Evolutionary conservation across 352 stramenopile genomes (phyloP).

Genomic region (Thraustotheca clavata): DNA sequence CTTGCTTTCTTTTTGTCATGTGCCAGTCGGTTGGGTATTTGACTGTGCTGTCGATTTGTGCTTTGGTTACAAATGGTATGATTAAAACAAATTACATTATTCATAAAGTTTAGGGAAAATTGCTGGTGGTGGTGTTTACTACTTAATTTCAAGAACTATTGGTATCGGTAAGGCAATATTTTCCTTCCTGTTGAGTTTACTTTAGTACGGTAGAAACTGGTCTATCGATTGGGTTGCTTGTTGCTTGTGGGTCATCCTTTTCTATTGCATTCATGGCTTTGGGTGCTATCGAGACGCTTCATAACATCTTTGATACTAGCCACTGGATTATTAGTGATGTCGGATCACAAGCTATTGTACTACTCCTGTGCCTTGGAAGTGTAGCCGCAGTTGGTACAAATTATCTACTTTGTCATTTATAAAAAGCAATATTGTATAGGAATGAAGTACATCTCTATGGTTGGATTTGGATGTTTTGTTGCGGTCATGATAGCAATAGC

Average conservation of each 20-base stretch:
- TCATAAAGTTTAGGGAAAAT: conserved; percentile 22
- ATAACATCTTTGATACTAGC: conserved; percentile 22
- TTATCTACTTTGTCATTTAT: not conserved
- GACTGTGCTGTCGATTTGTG: conserved; percentile 24
- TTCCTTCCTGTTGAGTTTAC: not conserved
- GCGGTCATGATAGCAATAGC: conserved; percentile 20
- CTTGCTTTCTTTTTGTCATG: conserved; percentile 24
- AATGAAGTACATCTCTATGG: conserved; percentile 20
- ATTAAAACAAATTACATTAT: not conserved
- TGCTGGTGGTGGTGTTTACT: conserved; percentile 22
- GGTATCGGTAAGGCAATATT: conserved; percentile 11
- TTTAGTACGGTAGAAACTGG: conserved; percentile 11
- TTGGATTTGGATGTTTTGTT: not conserved
- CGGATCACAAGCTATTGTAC: not conserved
- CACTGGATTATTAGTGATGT: conserved; percentile 8
- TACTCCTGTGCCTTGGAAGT: conserved; percentile 18
- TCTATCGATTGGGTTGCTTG: not conserved
- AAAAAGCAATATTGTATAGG: conserved; percentile 3
- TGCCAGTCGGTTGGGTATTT: conserved; percentile 23
- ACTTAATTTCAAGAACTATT: conserved; percentile 20
- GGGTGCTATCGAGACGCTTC: conserved; percentile 2
- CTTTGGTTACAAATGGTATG: conserved; percentile 24
- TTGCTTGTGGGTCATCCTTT: not conserved
- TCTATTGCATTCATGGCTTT: conserved; percentile 1
- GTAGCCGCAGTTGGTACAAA: conserved; percentile 13